phyloP scores from a whole-genome alignment of 2,329 filamentous ascomycete species.

The Fusarium austroafricanum region DNA sequence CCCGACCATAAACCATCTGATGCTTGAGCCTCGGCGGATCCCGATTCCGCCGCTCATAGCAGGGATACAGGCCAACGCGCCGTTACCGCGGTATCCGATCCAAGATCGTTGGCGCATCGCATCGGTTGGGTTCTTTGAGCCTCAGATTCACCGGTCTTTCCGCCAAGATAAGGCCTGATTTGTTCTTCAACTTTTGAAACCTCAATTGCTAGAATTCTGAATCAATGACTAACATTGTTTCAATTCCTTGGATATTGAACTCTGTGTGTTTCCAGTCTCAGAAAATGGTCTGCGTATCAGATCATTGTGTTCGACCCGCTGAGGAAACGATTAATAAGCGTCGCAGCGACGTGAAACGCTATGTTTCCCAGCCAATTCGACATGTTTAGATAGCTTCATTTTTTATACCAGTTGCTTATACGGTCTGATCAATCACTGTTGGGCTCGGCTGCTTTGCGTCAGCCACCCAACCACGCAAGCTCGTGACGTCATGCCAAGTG shows the following conservation, averaged over 20 bases:
- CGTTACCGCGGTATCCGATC: slow-evolving; percentile 20
- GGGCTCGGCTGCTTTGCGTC: slow-evolving; percentile 5
- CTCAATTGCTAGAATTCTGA: background rate
- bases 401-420: too few species aligned
- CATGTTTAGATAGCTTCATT: slow-evolving; percentile 16
- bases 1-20: slow-evolving; percentile 25
- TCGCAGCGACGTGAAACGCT: background rate
- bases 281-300: background rate
- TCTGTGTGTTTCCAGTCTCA: background rate
- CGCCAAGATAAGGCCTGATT: slow-evolving; percentile 21
- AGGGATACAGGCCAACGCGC: too few species aligned
- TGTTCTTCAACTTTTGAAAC: background rate
- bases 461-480: slow-evolving; percentile 30
- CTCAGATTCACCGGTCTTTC: slow-evolving; percentile 2
- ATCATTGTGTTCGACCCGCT: background rate
- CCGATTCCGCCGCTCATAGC: slow-evolving; percentile 2
- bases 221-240: background rate
- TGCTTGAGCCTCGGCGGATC: slow-evolving; percentile 15
- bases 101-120: slow-evolving; percentile 4
- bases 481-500: slow-evolving; percentile 34
- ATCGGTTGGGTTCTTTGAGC: background rate
- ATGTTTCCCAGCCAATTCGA: background rate
- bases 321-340: background rate
- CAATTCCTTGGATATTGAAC: background rate
- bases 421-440: too few species aligned